A percentile compares a stretch with the other conserved stretches of the same genome.
Conservation (phyloP, 2,329 filamentous ascomycete genomes). For the Nothophaeocryptopus gaeumannii region DNA sequence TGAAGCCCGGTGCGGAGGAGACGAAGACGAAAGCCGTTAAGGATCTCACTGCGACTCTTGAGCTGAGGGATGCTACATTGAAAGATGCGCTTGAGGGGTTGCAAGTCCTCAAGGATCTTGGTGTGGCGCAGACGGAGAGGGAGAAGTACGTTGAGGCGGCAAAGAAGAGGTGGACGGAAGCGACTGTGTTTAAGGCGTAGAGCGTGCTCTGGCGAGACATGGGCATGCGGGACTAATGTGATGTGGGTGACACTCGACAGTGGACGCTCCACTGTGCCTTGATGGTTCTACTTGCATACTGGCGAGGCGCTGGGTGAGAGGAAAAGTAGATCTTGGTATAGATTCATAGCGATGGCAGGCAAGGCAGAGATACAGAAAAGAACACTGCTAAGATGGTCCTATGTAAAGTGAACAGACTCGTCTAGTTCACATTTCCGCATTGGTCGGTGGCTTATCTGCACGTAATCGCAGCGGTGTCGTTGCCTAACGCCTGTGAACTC, state of each 20-base stretch:
- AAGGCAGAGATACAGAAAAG: too few species aligned
- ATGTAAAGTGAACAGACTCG: too few species aligned
- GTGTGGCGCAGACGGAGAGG: slow-evolving; percentile 48
- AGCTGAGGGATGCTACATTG: slow-evolving; percentile 50
- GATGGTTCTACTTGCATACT: neutral
- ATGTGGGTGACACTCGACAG: neutral
- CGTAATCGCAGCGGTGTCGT: too few species aligned
- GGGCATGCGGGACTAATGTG: neutral
- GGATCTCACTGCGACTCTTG: slow-evolving; percentile 59
- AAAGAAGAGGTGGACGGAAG: slow-evolving; percentile 39
- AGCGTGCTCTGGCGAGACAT: too few species aligned
- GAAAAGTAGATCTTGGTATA: neutral
- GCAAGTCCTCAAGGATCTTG: slow-evolving; percentile 51
- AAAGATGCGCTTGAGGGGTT: slow-evolving; percentile 58
- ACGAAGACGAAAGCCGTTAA: slow-evolving; percentile 58
- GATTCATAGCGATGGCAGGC: too few species aligned
- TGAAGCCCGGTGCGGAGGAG: slow-evolving; percentile 54
- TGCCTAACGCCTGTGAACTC: too few species aligned
- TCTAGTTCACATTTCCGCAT: too few species aligned
- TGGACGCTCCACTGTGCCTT: too few species aligned
- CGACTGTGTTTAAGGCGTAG: slow-evolving; percentile 32
- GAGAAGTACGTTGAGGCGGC: slow-evolving; percentile 48
- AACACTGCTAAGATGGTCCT: too few species aligned
- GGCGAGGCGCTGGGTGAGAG: neutral
- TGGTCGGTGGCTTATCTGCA: too few species aligned